These are phyloP conservation scores for Ganoderma meredithae DNA, from an alignment of 1,284 basidiomycete species.

Conservation along the genomic window DNA sequence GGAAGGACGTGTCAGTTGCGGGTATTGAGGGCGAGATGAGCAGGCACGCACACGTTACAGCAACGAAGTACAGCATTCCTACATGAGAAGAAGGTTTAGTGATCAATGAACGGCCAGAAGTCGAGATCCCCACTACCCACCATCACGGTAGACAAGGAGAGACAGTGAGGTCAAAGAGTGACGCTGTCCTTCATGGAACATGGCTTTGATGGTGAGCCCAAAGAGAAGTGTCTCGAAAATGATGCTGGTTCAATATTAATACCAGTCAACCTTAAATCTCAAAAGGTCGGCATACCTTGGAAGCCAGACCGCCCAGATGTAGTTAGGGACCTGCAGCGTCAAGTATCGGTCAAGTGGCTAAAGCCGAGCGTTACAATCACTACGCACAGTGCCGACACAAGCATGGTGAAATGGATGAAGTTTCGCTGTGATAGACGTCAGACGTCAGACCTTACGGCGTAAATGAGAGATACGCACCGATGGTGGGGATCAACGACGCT, in stretches of 20 bases:
- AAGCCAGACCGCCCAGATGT: slow-evolving; percentile 42
- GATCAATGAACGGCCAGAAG: not conserved
- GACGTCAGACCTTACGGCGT: not conserved
- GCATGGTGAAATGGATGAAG: slow-evolving; percentile 38
- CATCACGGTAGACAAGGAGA: slow-evolving; percentile 43
- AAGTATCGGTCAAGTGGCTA: not conserved
- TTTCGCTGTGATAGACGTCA: slow-evolving; percentile 26
- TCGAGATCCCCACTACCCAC: slow-evolving; percentile 21
- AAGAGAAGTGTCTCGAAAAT: slow-evolving; percentile 44
- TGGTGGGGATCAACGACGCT: slow-evolving; percentile 36
- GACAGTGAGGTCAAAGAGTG: slow-evolving; percentile 39
- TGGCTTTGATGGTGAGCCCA: slow-evolving; percentile 37
- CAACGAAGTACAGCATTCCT: slow-evolving; percentile 44
- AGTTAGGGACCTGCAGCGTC: slow-evolving; percentile 36
- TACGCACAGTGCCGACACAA: slow-evolving; percentile 39
- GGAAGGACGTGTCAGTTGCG: not conserved
- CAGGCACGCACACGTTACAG: slow-evolving; percentile 36
- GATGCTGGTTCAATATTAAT: slow-evolving; percentile 28
- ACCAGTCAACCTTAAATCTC: slow-evolving; percentile 1
- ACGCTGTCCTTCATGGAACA: slow-evolving; percentile 36
- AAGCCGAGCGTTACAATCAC: not conserved
- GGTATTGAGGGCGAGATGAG: not conserved
- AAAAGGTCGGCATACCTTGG: slow-evolving; percentile 35
- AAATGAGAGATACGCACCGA: slow-evolving; percentile 32
- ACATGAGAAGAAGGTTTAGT: not conserved